Percentiles rank a stretch among this genome's conserved stretches.
Evolutionary conservation across 164 flowering plant species (phyloP).

Genomic region (Vitis rotundifolia): DNA sequence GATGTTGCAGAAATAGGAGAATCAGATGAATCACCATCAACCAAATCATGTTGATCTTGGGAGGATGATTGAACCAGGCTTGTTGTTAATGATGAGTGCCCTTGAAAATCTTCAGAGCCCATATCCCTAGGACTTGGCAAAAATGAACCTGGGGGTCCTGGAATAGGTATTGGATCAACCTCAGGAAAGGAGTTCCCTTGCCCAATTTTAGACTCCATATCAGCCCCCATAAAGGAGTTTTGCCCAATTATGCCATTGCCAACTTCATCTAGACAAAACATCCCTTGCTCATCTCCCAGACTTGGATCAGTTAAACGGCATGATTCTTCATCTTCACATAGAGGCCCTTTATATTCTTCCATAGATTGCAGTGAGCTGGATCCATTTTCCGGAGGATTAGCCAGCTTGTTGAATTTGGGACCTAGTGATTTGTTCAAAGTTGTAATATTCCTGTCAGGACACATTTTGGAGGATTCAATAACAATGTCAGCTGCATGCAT

Average conservation of each 20-base stretch:
- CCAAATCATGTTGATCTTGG: conserved; percentile 43
- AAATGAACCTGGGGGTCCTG: conserved; percentile 78
- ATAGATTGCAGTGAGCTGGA: conserved; percentile 20
- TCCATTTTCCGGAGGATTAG: conserved; percentile 8
- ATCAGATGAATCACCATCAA: conserved; percentile 48
- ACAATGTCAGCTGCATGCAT: conserved; percentile 11
- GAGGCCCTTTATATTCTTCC: conserved; percentile 23
- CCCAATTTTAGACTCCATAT: conserved; percentile 23
- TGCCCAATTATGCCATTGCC: conserved; percentile 21
- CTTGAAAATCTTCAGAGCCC: conserved; percentile 59
- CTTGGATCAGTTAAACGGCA: conserved; percentile 14
- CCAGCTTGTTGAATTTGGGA: conserved; percentile 17
- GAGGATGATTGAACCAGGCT: conserved; percentile 40
- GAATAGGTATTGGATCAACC: conserved; percentile 64
- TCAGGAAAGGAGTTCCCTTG: conserved; percentile 41
- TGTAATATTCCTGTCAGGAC: conserved; percentile 2
- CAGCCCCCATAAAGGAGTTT: conserved; percentile 16
- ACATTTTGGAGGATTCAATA: conserved; percentile 7
- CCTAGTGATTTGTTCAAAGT: conserved; percentile 15
- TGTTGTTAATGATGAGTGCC: conserved; percentile 57
- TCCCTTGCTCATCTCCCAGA: conserved; percentile 25
- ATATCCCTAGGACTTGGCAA: conserved; percentile 65
- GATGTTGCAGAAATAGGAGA: conserved; percentile 67
- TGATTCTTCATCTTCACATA: conserved; percentile 21
- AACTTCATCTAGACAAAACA: conserved; percentile 27